Evolutionary conservation across 495 filamentous ascomycete genomes (phyloP).

Genomic region (Penicillium waksmanii): DNA sequence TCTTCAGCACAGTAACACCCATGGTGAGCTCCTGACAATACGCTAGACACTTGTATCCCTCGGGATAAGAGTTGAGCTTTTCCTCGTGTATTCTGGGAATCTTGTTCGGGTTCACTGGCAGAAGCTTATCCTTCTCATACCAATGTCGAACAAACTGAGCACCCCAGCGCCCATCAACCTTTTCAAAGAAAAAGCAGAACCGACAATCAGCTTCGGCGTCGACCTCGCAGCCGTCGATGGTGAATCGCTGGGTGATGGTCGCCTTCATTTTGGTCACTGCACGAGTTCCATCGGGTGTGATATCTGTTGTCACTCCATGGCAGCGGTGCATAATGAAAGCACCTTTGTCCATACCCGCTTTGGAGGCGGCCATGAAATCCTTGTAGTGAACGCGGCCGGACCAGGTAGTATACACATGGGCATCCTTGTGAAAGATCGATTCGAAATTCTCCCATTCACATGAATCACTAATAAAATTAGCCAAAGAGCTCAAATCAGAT

Average conservation of each 20-base stretch:
- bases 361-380: slow-evolving; percentile 62
- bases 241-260: slow-evolving; percentile 69
- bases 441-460: slow-evolving; percentile 70
- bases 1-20: slow-evolving; percentile 43
- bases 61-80: slow-evolving; percentile 52
- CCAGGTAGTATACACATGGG: slow-evolving; percentile 68
- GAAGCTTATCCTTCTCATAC: slow-evolving; percentile 72
- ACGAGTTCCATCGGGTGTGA: slow-evolving; percentile 46
- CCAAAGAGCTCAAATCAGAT: background rate
- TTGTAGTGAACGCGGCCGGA: slow-evolving; percentile 55
- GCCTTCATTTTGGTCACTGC: slow-evolving; percentile 75
- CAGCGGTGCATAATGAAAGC: slow-evolving; percentile 72
- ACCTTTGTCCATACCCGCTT: slow-evolving; percentile 61
- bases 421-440: slow-evolving; percentile 61
- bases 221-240: slow-evolving; percentile 48
- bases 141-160: slow-evolving; percentile 64
- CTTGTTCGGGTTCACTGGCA: slow-evolving; percentile 57
- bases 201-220: slow-evolving; percentile 67
- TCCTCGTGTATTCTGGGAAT: slow-evolving; percentile 52
- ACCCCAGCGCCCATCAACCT: slow-evolving; percentile 53
- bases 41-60: slow-evolving; percentile 61
- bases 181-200: slow-evolving; percentile 65
- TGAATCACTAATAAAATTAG: slow-evolving; percentile 40
- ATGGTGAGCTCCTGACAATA: slow-evolving; percentile 54
- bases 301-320: slow-evolving; percentile 62